A percentile compares a stretch with the other conserved stretches of the same genome.
These are phyloP conservation scores for Scleromitrula shiraiana DNA, from an alignment of 2,329 filamentous ascomycete species.

Conservation along the genomic window DNA sequence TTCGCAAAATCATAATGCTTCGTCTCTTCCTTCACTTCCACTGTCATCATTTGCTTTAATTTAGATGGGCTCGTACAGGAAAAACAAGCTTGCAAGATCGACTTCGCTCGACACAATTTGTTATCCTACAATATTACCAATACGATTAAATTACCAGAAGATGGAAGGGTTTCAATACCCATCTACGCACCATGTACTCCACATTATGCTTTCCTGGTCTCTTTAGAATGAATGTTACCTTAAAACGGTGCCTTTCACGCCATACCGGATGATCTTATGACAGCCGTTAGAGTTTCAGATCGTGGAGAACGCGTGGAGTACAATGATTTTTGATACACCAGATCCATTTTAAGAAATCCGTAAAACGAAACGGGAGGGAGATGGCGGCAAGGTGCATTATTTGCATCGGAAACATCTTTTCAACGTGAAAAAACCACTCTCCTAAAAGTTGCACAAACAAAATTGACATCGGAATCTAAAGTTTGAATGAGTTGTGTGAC, in stretches of 20 bases:
- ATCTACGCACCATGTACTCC: too few species aligned
- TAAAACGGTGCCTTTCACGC: neutral
- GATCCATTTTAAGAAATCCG: conserved; percentile 14
- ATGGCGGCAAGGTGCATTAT: conserved; percentile 18
- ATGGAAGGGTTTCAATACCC: neutral
- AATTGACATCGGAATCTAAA: conserved; percentile 6
- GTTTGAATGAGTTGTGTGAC: neutral
- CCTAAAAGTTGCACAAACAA: conserved; percentile 4
- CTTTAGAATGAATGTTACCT: neutral
- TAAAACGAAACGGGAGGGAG: conserved; percentile 18
- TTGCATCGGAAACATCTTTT: conserved; percentile 12
- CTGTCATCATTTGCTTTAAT: too few species aligned
- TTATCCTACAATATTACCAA: neutral
- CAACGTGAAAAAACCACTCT: conserved; percentile 10
- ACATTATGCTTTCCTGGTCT: too few species aligned
- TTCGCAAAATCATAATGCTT: neutral
- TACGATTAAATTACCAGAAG: neutral
- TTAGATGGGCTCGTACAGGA: too few species aligned
- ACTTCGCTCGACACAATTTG: too few species aligned
- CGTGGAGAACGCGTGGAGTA: conserved; percentile 25
- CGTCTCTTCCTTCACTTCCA: too few species aligned
- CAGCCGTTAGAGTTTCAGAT: conserved; percentile 26
- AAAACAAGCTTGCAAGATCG: too few species aligned
- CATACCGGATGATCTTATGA: conserved; percentile 15
- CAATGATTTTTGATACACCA: conserved; percentile 9